phyloP scores from a whole-genome alignment of 2,329 filamentous ascomycete species.

The Beauveria medogensis region DNA sequence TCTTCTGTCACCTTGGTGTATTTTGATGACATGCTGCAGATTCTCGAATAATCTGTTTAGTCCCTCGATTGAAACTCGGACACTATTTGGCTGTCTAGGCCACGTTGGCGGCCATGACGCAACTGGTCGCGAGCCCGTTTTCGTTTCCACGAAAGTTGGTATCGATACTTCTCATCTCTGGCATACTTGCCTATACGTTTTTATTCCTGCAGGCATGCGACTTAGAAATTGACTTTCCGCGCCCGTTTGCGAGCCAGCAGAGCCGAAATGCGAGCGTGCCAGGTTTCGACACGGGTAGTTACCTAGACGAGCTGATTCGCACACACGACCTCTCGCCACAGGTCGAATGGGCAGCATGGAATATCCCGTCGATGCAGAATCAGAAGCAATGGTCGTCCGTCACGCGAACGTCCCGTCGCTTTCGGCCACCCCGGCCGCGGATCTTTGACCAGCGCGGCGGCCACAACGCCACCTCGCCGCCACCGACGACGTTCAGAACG shows the following conservation, averaged over 20 bases:
- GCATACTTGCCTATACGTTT: neutral
- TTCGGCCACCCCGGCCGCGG: neutral
- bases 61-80: no score
- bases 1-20: neutral
- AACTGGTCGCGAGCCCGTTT: neutral
- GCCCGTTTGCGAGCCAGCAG: neutral
- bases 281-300: neutral
- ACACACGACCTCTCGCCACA: neutral
- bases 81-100: neutral
- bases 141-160: neutral
- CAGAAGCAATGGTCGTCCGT: neutral
- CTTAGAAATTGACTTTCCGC: neutral
- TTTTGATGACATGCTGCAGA: neutral
- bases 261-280: neutral
- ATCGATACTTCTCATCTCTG: neutral
- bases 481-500: slow-evolving; percentile 10
- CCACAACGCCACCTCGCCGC: neutral
- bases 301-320: neutral
- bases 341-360: slow-evolving; percentile 9
- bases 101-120: neutral
- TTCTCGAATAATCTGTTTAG: neutral
- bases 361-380: neutral
- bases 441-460: neutral
- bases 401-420: neutral
- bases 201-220: neutral